Evolutionary conservation across 1,284 basidiomycete species (phyloP).

Genomic region (Ceratobasidium sp.): DNA sequence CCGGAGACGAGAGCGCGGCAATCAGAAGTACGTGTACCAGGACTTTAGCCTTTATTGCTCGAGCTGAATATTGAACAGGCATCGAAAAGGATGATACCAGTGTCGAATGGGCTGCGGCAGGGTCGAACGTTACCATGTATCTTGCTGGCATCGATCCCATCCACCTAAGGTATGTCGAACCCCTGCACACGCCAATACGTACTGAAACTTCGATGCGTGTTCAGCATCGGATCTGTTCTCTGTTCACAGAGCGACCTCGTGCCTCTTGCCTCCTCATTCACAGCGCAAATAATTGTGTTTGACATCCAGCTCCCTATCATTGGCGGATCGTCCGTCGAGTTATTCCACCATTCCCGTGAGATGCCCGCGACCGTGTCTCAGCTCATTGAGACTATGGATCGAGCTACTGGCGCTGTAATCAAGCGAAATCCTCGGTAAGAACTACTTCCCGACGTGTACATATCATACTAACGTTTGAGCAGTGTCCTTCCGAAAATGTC

Average conservation of each 20-base stretch:
- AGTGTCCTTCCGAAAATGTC: conserved; percentile 7
- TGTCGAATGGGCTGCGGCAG: conserved; percentile 88
- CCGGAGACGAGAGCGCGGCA: conserved; percentile 88
- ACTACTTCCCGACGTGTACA: background rate
- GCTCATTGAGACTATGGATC: conserved; percentile 79
- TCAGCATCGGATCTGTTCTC: conserved; percentile 83
- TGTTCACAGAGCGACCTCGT: conserved; percentile 76
- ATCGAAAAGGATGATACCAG: conserved; percentile 85
- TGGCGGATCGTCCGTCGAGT: conserved; percentile 84
- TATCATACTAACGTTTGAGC: conserved; percentile 10
- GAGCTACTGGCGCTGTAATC: conserved; percentile 72
- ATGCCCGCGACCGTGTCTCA: conserved; percentile 87
- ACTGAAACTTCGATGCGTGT: background rate
- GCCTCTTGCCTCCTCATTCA: conserved; percentile 78
- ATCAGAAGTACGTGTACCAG: conserved; percentile 69
- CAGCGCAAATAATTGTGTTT: conserved; percentile 91
- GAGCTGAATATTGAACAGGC: conserved; percentile 55
- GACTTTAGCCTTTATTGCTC: conserved; percentile 9
- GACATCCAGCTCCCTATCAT: conserved; percentile 91
- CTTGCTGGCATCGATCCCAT: conserved; percentile 86
- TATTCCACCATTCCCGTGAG: conserved; percentile 94
- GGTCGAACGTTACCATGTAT: conserved; percentile 86
- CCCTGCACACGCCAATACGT: background rate
- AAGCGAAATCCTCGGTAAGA: conserved; percentile 82
- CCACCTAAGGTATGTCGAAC: conserved; percentile 60